Conservation (phyloP, 768 basidiomycete genomes). For the Russula foetens region DNA sequence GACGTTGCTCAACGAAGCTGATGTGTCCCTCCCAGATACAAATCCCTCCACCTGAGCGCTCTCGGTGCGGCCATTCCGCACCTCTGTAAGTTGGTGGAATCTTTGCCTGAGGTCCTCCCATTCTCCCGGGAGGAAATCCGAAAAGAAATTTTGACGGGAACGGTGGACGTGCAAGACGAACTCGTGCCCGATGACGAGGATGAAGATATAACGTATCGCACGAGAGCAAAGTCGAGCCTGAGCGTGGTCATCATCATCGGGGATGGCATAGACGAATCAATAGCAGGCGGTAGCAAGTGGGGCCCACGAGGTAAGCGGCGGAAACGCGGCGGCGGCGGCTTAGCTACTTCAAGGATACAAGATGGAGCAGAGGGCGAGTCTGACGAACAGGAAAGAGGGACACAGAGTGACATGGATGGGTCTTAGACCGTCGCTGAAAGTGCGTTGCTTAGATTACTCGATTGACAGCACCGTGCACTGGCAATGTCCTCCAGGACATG, state of each 20-base stretch:
- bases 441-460: neutral
- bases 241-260: slow-evolving; percentile 52
- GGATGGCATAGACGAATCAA: slow-evolving; percentile 44
- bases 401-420: neutral
- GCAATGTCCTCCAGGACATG: too few species aligned
- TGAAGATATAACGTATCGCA: slow-evolving; percentile 54
- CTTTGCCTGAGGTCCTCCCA: slow-evolving; percentile 67
- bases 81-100: slow-evolving; percentile 57
- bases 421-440: neutral
- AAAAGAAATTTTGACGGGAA: slow-evolving; percentile 56
- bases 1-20: neutral
- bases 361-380: neutral
- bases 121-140: slow-evolving; percentile 55
- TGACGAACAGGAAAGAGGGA: neutral
- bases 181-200: slow-evolving; percentile 67
- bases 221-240: slow-evolving; percentile 64
- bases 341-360: neutral
- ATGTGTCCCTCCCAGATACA: slow-evolving; percentile 46
- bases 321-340: neutral
- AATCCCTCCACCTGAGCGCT: slow-evolving; percentile 64
- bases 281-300: slow-evolving; percentile 18
- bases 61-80: slow-evolving; percentile 90
- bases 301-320: slow-evolving; percentile 17
- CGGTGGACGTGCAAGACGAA: slow-evolving; percentile 72
- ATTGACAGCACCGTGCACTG: neutral